Percentiles rank a stretch among this genome's conserved stretches.
phyloP scores from a whole-genome alignment of 2,329 filamentous ascomycete species.

The Botrytis fragariae region DNA sequence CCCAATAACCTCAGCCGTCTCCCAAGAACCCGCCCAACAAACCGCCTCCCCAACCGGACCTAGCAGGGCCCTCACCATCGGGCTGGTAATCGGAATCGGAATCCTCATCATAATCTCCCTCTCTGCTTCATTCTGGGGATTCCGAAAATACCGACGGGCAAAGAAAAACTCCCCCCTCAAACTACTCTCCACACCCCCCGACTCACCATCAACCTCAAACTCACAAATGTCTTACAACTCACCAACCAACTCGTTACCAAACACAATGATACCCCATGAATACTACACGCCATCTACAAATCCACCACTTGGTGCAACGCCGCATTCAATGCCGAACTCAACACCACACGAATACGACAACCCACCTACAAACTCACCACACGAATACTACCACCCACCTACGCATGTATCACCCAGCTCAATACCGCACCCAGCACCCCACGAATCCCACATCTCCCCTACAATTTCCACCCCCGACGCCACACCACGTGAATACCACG shows the following conservation, averaged over 20 bases:
- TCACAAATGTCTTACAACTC: neutral
- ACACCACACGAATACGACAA: neutral
- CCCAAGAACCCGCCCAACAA: neutral
- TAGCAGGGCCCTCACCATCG: neutral
- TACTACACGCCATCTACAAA: neutral
- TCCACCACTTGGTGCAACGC: fast-evolving
- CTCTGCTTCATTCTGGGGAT: neutral
- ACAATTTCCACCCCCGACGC: no score
- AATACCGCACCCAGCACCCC: no score
- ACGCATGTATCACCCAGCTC: no score
- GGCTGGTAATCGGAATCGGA: neutral
- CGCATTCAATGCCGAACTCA: neutral
- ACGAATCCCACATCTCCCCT: no score
- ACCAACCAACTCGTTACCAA: neutral
- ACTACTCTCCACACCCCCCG: neutral
- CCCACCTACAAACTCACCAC: neutral
- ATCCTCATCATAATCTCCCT: neutral
- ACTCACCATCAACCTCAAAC: neutral
- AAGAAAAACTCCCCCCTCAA: neutral
- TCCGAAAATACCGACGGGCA: neutral
- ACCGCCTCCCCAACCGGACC: neutral
- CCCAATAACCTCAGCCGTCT: neutral
- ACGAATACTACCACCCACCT: neutral
- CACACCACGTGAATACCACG: no score
- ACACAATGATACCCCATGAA: neutral